Evolutionary conservation across 495 filamentous ascomycete species (phyloP).

Genomic region (Aspergillus taichungensis): DNA sequence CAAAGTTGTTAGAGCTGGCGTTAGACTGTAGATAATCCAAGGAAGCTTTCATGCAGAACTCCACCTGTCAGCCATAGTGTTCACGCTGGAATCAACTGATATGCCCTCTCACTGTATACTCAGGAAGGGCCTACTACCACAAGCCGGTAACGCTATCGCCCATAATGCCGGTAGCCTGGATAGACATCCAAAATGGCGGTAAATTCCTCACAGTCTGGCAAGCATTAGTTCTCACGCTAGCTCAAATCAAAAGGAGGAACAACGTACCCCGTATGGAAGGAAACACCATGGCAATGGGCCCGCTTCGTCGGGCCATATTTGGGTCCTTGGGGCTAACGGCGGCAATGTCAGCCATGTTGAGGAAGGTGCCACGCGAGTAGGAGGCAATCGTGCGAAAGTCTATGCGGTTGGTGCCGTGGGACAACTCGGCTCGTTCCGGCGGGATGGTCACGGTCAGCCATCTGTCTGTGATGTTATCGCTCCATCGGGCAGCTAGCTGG

Average conservation of each 20-base stretch:
- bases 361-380: constrained; percentile 21
- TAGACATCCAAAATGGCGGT: not conserved
- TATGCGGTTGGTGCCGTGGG: constrained; percentile 20
- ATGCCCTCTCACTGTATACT: no score
- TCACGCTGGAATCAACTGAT: no score
- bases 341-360: constrained; percentile 28
- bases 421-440: not conserved
- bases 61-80: no score
- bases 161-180: not conserved
- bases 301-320: constrained; percentile 11
- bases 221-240: not conserved
- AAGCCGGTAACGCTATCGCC: not conserved
- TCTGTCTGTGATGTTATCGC: constrained; percentile 21
- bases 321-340: constrained; percentile 20
- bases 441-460: constrained; percentile 26
- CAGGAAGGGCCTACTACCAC: not conserved
- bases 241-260: not conserved
- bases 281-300: constrained; percentile 27
- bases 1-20: no score
- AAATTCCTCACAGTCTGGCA: not conserved
- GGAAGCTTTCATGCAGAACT: no score
- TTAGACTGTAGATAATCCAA: no score
- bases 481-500: constrained; percentile 27
- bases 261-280: constrained; percentile 18
- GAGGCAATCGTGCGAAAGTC: constrained; percentile 11